Conservation (phyloP, 2,329 filamentous ascomycete species). For the Tolypocladium tropicale region DNA sequence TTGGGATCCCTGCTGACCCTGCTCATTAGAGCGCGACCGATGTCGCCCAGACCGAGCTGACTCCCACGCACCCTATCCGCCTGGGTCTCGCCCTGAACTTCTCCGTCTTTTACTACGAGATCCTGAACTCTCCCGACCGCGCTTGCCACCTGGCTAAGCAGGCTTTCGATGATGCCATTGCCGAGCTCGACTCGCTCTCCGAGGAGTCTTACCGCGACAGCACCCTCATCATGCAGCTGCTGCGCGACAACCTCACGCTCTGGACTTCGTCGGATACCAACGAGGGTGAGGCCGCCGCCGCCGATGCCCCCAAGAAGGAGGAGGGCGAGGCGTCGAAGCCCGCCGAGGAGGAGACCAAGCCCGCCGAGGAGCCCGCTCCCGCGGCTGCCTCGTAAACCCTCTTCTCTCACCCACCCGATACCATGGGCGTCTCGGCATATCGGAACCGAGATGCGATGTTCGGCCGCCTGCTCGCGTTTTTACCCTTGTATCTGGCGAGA, state of each 20-base stretch:
- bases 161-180: constrained; percentile 96
- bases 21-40: constrained; percentile 79
- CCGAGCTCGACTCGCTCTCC: constrained; percentile 93
- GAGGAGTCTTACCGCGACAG: constrained; percentile 99
- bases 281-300: constrained; percentile 55
- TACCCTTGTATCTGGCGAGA: constrained; percentile 8
- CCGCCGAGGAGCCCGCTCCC: constrained; percentile 27
- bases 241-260: constrained; percentile 95
- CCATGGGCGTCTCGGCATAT: constrained; percentile 25
- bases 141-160: constrained; percentile 99
- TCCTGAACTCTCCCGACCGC: constrained; percentile 93
- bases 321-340: constrained; percentile 35
- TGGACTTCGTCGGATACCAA: constrained; percentile 91
- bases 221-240: constrained; percentile 98
- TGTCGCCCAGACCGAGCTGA: constrained; percentile 94
- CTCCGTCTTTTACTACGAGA: constrained; percentile 99
- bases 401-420: constrained; percentile 19
- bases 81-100: constrained; percentile 97
- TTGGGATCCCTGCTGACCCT: constrained; percentile 4
- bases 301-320: constrained; percentile 49
- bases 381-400: constrained; percentile 43
- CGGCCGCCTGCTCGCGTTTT: constrained; percentile 12
- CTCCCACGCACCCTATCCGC: constrained; percentile 95
- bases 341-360: constrained; percentile 32
- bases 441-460: constrained; percentile 23